Base-by-base conservation (phyloP, 495 filamentous ascomycete species). In the Penicillium crystallinum region DNA sequence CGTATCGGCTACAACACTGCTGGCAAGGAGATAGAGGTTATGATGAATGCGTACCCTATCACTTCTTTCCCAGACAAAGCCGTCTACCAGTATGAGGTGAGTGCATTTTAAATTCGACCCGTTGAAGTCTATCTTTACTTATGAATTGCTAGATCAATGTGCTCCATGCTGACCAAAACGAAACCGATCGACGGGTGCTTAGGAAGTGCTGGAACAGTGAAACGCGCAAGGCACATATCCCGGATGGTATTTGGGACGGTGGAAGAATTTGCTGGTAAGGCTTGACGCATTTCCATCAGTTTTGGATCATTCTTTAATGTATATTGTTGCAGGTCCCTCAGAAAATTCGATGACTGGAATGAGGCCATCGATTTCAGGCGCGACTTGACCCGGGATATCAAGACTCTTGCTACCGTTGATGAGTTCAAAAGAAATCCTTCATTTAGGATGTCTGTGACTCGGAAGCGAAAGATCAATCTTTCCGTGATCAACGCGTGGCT, bases 71-170 rank as follows among this genome's bases (percentile, higher is more conserved):
- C 81, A 0, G 77, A 59, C 17, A 72, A 65, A 6, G 71, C 74
- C 0, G 76, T 96, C 39, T 84, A 81, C 50, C 91, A 96, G 69
- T 97, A 90, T 54, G 91, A 96, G 73, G 89, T 96, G 71, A 79
- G 88, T 81, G 17, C 81, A 27, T 40, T 57, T 36, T 48, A 19
- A 48, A 4, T 10, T 7, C 33, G 46, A 21, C 2, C 27, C 29
- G 3, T 2, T 45, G 19, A 1, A 1, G 7, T 27, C 6, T 36
- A 6, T 40, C 30, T 25, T 17, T 43, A 10, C 38, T 56, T 6
- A 58, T 45, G 8, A 43, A 41, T 53, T 39, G 18, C 23, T 43
- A 90, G 86, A 73, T 90, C 21, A 61, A 69, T n/a, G 74, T 91
- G 49, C 78, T 79, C 23, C 80, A 74, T 22, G 83, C 82, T 22